These are phyloP conservation scores for Candida fluviatilis DNA, from an alignment of 805 yeast species.

Conservation along the genomic window DNA sequence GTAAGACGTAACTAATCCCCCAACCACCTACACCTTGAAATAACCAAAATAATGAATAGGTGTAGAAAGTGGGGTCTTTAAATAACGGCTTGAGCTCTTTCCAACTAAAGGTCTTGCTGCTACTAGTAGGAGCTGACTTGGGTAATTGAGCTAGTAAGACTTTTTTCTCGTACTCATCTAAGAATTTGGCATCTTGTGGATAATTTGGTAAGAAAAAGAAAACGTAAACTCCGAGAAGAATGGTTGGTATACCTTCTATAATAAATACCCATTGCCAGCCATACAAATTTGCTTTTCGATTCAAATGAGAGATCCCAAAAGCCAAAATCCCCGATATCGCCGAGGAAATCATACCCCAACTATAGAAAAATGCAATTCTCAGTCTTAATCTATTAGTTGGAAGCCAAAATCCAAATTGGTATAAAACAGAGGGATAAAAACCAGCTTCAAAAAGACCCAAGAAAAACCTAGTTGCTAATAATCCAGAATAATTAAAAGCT, in stretches of 20 bases:
- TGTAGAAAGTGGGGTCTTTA: conserved; percentile 11
- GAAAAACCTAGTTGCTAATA: conserved; percentile 10
- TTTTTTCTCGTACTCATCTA: conserved; percentile 9
- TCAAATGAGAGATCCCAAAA: conserved; percentile 12
- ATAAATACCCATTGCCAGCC: conserved; percentile 13
- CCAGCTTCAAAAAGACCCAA: conserved; percentile 10
- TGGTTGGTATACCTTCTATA: conserved; percentile 12
- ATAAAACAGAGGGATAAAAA: conserved; percentile 11
- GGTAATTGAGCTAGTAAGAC: conserved; percentile 7
- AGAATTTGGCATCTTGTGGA: conserved; percentile 10
- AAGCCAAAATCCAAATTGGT: conserved; percentile 18
- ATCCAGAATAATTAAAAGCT: conserved; percentile 6
- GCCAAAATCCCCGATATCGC: conserved; percentile 19
- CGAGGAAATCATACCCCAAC: conserved; percentile 17
- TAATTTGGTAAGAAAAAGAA: conserved; percentile 10
- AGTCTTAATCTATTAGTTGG: conserved; percentile 15
- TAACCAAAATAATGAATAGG: conserved; percentile 11
- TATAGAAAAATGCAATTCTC: conserved; percentile 19
- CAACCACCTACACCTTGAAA: conserved; percentile 16
- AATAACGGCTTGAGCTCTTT: conserved; percentile 8
- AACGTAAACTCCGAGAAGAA: conserved; percentile 8
- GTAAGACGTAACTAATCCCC: conserved; percentile 16
- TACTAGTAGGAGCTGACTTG: conserved; percentile 9
- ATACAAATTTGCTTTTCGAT: conserved; percentile 9
- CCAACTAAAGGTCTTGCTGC: conserved; percentile 8